Evolutionary conservation across 305 asterid species (phyloP), one percentile per base, ranked within the genome.

Genomic region (Plantago lanceolata): DNA sequence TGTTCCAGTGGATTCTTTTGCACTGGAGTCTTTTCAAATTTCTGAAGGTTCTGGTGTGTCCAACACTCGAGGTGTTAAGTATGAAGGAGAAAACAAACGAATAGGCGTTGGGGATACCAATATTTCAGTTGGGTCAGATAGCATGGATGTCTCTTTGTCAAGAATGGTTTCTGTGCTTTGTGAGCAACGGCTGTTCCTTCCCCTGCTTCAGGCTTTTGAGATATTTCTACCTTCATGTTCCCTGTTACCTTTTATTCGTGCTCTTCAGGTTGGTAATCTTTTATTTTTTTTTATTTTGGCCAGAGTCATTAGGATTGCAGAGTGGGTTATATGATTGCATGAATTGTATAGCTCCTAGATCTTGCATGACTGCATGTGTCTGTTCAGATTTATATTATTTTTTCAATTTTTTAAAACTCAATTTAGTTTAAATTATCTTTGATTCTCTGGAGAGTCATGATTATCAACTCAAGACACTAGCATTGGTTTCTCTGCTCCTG

Each of bases 151-250:
- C 73, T 78, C 92, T 65, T 82, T 93, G 81, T 82, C 96, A 33
- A 82, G 84, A 80, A 85, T 93, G 95, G 95, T 88, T 16, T 87
- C 96, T 44, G 96, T 90, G 68, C 96, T 93, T 61, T 90, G 96
- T 75, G 97, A 90, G 77, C 92, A 93, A 75, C 86, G 72, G 51
- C 80, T 90, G 67, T 90, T 90, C 77, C 94, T 85, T 69, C 99
- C 97, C 57, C 76, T 93, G 77, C 85, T 93, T 31, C 88, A 84
- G 77, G 97, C 99, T 63, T 93, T 93, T 65, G 99, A 93, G 75
- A 84, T 93, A 82, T 93, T 90, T 81, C 96, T 93, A 65, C 97
- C 99, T 14, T 87, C 95, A 57, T 87, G 97, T 83, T 93, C 94
- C 58, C 85, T 93, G 76, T 78, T 93, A 75, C 95, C 97, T 65